Evolutionary conservation across 108 stramenopile species (phyloP).

Genomic region (Conticribra weissflogii): DNA sequence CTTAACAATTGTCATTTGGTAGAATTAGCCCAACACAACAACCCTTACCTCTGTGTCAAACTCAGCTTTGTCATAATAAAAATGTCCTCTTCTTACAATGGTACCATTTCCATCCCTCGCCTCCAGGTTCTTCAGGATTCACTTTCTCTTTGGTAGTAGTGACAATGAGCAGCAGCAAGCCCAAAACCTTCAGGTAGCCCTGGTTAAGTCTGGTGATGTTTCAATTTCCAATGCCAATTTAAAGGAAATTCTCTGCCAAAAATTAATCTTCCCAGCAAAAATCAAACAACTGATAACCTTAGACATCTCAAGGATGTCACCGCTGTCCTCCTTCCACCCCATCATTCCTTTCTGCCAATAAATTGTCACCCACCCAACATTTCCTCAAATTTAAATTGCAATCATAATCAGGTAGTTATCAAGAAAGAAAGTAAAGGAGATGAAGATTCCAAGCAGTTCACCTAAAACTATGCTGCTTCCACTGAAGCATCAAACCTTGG

Average conservation of each 20-base stretch:
- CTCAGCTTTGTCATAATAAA: background rate
- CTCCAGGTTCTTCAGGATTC: background rate
- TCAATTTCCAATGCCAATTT: background rate
- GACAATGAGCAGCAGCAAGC: background rate
- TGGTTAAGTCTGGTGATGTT: conserved; percentile 4
- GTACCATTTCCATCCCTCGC: background rate
- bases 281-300: conserved; percentile 3
- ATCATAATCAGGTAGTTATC: too few species aligned
- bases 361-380: background rate
- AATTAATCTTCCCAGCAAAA: background rate
- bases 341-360: background rate
- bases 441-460: too few species aligned
- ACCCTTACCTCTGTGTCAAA: conserved; percentile 1
- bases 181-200: background rate
- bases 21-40: too few species aligned
- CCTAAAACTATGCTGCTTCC: too few species aligned
- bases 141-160: conserved; percentile 6
- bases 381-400: background rate
- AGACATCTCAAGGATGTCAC: background rate
- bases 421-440: too few species aligned
- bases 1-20: background rate
- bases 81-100: conserved; percentile 10
- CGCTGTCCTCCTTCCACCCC: background rate
- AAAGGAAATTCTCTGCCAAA: conserved; percentile 1
- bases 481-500: too few species aligned